Evolutionary conservation across 2,329 filamentous ascomycete genomes (phyloP).

Genomic region (Thielaviopsis cerberus): DNA sequence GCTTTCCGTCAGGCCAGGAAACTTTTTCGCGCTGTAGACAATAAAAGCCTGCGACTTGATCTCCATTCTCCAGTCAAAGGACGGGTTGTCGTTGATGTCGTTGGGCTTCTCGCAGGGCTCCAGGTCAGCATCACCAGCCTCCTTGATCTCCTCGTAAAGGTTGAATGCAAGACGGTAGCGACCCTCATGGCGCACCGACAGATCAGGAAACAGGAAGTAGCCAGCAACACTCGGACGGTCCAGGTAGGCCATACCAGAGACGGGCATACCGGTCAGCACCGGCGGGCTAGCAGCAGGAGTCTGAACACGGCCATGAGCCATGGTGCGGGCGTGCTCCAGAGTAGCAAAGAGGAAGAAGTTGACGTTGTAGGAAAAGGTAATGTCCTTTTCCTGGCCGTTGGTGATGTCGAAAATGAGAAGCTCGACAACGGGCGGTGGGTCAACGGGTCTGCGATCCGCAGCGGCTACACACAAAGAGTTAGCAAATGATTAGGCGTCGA

Average conservation of each 20-base stretch:
- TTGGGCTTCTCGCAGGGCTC: constrained; percentile 22
- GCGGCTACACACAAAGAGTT: constrained; percentile 35
- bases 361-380: constrained; percentile 83
- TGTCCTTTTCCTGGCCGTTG: constrained; percentile 42
- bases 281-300: constrained; percentile 52
- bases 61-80: constrained; percentile 70
- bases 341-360: constrained; percentile 97
- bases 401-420: constrained; percentile 59
- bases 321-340: constrained; percentile 65
- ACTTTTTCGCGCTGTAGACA: constrained; percentile 95
- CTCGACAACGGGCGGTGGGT: constrained; percentile 86
- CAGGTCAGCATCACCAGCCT: constrained; percentile 57
- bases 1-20: constrained; percentile 80
- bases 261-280: constrained; percentile 82
- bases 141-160: constrained; percentile 84
- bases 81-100: constrained; percentile 27
- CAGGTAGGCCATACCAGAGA: constrained; percentile 88
- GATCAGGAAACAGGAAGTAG: constrained; percentile 94
- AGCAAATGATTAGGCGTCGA: background rate
- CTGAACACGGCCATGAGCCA: constrained; percentile 62
- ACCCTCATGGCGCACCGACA: constrained; percentile 89
- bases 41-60: constrained; percentile 74
- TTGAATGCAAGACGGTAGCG: constrained; percentile 83
- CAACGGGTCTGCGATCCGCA: constrained; percentile 77
- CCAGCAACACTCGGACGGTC: constrained; percentile 65